Conservation (phyloP, 2,329 filamentous ascomycete genomes). For the Xylariaceae sp. region DNA sequence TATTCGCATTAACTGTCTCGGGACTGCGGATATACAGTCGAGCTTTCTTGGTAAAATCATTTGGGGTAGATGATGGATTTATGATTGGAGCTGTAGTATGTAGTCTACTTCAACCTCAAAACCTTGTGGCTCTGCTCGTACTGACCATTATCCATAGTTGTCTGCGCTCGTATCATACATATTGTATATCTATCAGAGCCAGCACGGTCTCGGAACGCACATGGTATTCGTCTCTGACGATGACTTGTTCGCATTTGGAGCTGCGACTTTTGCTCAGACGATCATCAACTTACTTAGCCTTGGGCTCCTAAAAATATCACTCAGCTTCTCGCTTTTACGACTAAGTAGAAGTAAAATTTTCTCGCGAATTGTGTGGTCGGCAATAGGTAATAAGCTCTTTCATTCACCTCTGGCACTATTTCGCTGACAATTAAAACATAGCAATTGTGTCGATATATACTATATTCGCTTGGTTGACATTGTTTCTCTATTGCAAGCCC, state of each 20-base stretch:
- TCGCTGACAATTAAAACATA: conserved; percentile 11
- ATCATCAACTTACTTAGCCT: conserved; percentile 51
- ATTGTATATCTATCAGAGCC: conserved; percentile 49
- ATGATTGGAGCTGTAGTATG: conserved; percentile 39
- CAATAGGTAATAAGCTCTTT: conserved; percentile 17
- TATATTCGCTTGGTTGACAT: conserved; percentile 27
- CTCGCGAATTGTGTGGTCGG: conserved; percentile 19
- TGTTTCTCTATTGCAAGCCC: conserved; percentile 29
- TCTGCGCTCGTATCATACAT: conserved; percentile 39
- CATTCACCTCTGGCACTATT: background rate
- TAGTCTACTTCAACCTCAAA: background rate
- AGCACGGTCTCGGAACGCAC: conserved; percentile 55
- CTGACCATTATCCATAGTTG: conserved; percentile 28
- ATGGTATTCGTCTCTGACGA: conserved; percentile 42
- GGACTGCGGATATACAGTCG: conserved; percentile 21
- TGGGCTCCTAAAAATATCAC: conserved; percentile 52
- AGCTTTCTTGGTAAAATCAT: conserved; percentile 22
- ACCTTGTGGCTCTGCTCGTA: background rate
- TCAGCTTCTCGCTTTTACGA: conserved; percentile 51
- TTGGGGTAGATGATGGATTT: conserved; percentile 38
- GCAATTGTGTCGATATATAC: conserved; percentile 28
- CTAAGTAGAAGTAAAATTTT: conserved; percentile 34
- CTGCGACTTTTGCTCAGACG: conserved; percentile 53
- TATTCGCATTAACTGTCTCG: conserved; percentile 11
- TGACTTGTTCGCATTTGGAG: conserved; percentile 45